Evolutionary conservation across 768 basidiomycete genomes (phyloP).

Genomic region (Russula olivacea): DNA sequence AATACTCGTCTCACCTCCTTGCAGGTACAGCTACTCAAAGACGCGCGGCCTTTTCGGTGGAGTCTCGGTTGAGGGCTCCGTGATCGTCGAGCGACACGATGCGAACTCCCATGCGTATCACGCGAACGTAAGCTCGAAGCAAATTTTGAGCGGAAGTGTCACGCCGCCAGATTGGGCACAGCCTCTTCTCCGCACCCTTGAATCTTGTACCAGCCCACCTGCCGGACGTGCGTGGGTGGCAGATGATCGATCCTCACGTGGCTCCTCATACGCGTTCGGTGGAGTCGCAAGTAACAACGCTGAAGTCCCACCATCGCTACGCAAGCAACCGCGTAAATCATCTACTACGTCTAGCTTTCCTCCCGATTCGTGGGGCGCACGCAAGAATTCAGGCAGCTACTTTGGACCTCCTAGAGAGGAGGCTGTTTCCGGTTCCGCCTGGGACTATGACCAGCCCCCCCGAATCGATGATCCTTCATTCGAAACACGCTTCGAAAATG

Average conservation of each 20-base stretch:
- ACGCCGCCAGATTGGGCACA: constrained; percentile 74
- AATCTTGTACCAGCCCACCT: constrained; percentile 64
- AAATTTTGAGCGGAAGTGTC: constrained; percentile 73
- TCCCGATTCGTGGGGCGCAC: constrained; percentile 55
- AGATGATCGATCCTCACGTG: constrained; percentile 35
- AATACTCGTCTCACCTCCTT: constrained; percentile 6
- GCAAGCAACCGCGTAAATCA: constrained; percentile 16
- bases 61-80: constrained; percentile 79
- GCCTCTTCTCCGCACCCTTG: constrained; percentile 67
- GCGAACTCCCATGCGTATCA: constrained; percentile 81
- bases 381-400: constrained; percentile 49
- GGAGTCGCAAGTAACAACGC: constrained; percentile 41
- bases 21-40: constrained; percentile 85
- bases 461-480: constrained; percentile 20
- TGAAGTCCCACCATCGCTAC: constrained; percentile 26
- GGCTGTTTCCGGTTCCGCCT: constrained; percentile 24
- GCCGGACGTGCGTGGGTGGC: constrained; percentile 62
- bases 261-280: constrained; percentile 51
- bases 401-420: constrained; percentile 36
- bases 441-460: constrained; percentile 23
- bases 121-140: constrained; percentile 65
- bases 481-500: constrained; percentile 19
- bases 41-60: constrained; percentile 93
- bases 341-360: constrained; percentile 46
- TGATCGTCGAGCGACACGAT: constrained; percentile 92